Percentiles rank a stretch among this genome's conserved stretches.
Evolutionary conservation across 148 eudicot genomes (phyloP).

Genomic region (Cornus controversa): DNA sequence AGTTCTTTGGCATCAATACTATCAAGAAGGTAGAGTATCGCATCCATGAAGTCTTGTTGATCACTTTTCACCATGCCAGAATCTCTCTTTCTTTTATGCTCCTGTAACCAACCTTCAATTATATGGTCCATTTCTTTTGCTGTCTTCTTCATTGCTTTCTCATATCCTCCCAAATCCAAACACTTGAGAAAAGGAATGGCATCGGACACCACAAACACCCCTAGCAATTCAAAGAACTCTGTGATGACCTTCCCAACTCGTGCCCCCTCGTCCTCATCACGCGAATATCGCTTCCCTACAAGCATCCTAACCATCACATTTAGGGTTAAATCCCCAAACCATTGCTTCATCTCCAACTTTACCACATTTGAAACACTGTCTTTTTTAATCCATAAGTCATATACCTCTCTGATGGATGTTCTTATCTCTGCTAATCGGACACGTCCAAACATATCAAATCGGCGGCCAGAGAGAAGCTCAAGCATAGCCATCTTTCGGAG

Average conservation of each 20-base stretch:
- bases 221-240: constrained; percentile 19
- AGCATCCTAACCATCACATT: constrained; percentile 26
- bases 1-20: background rate
- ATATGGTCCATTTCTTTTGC: constrained; percentile 11
- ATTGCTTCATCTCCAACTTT: constrained; percentile 31
- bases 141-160: constrained; percentile 21
- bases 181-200: constrained; percentile 23
- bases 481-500: constrained; percentile 25
- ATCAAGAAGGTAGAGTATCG: constrained; percentile 1
- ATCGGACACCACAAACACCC: constrained; percentile 21
- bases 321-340: constrained; percentile 32
- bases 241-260: constrained; percentile 7
- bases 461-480: constrained; percentile 33
- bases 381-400: background rate
- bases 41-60: constrained; percentile 20
- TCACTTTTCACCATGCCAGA: background rate
- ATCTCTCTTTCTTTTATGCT: constrained; percentile 6
- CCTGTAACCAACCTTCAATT: constrained; percentile 15
- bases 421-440: constrained; percentile 22
- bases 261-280: constrained; percentile 9
- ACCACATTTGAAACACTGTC: background rate
- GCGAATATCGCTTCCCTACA: constrained; percentile 28
- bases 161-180: constrained; percentile 17
- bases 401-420: constrained; percentile 18
- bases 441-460: constrained; percentile 19